Percentiles rank a stretch among this genome's conserved stretches.
Conservation (phyloP, 1,284 basidiomycete genomes). For the Cutaneotrichosporon sp. region DNA sequence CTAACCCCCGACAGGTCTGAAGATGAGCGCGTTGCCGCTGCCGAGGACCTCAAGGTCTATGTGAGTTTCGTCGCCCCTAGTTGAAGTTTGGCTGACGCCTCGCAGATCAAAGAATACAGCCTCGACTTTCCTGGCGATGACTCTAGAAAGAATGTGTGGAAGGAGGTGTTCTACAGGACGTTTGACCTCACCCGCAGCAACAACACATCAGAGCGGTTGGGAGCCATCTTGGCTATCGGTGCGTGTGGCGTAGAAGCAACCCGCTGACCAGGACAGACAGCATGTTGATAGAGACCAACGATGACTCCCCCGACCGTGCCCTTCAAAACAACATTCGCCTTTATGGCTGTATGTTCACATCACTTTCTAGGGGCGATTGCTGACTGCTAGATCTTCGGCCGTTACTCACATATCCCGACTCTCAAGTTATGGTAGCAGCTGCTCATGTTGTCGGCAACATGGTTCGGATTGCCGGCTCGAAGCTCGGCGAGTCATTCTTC, state of each 20-base stretch:
- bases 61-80: conserved; percentile 13
- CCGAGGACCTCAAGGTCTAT: conserved; percentile 33
- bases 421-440: conserved; percentile 46
- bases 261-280: conserved; percentile 22
- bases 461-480: conserved; percentile 41
- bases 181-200: conserved; percentile 52
- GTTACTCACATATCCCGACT: conserved; percentile 43
- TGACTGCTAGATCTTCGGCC: conserved; percentile 38
- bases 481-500: conserved; percentile 46
- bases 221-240: conserved; percentile 51
- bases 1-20: conserved; percentile 11
- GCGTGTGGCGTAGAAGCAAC: conserved; percentile 3
- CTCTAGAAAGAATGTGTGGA: conserved; percentile 43
- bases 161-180: conserved; percentile 50
- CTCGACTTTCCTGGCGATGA: conserved; percentile 46
- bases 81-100: background rate
- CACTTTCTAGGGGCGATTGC: background rate
- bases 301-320: conserved; percentile 44
- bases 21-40: conserved; percentile 12
- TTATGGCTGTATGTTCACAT: conserved; percentile 40
- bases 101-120: conserved; percentile 36
- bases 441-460: conserved; percentile 46
- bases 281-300: conserved; percentile 40
- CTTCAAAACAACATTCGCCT: conserved; percentile 43
- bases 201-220: conserved; percentile 49